Percentiles rank a stretch among this genome's conserved stretches.
phyloP scores from a whole-genome alignment of 2,329 filamentous ascomycete genomes.

The Xylariaceae sp. region DNA sequence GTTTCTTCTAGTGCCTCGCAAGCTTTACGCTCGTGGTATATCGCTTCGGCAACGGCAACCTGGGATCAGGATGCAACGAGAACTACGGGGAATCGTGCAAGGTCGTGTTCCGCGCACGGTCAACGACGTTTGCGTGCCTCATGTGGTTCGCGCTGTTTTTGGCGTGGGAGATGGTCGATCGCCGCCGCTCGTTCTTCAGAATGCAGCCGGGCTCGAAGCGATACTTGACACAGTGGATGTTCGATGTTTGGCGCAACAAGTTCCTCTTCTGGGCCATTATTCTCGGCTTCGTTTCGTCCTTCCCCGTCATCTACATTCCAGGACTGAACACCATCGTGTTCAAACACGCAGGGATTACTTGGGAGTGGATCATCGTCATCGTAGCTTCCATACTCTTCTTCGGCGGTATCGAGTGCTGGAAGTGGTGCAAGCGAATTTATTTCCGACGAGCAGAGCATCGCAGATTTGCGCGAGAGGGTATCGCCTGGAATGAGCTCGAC shows the following conservation, averaged over 20 bases:
- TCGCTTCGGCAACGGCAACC: conserved; percentile 48
- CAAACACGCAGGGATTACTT: conserved; percentile 54
- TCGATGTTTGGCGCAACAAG: conserved; percentile 65
- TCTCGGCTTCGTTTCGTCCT: conserved; percentile 43
- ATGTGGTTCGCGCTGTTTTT: conserved; percentile 74
- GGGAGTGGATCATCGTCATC: conserved; percentile 60
- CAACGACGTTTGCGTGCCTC: conserved; percentile 67
- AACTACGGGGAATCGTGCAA: conserved; percentile 49
- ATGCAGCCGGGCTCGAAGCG: conserved; percentile 60
- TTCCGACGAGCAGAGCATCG: conserved; percentile 25
- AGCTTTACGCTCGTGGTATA: conserved; percentile 62
- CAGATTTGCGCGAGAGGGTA: conserved; percentile 18
- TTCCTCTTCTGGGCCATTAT: conserved; percentile 64
- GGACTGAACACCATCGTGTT: conserved; percentile 55
- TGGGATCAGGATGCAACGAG: conserved; percentile 58
- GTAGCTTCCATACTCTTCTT: conserved; percentile 51
- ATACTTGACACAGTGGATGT: conserved; percentile 61
- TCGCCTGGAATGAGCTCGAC: conserved; percentile 34
- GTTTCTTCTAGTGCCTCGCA: conserved; percentile 40
- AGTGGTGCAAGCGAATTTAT: conserved; percentile 49
- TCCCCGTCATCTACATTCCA: conserved; percentile 53
- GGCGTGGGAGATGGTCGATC: conserved; percentile 72
- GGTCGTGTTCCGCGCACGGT: conserved; percentile 63
- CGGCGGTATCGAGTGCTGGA: conserved; percentile 53
- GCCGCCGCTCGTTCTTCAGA: conserved; percentile 68